Percentiles rank a stretch among this genome's conserved stretches.
These are phyloP conservation scores for Hortaea sp. DNA, from an alignment of 2,329 filamentous ascomycete genomes.

Conservation along the genomic window DNA sequence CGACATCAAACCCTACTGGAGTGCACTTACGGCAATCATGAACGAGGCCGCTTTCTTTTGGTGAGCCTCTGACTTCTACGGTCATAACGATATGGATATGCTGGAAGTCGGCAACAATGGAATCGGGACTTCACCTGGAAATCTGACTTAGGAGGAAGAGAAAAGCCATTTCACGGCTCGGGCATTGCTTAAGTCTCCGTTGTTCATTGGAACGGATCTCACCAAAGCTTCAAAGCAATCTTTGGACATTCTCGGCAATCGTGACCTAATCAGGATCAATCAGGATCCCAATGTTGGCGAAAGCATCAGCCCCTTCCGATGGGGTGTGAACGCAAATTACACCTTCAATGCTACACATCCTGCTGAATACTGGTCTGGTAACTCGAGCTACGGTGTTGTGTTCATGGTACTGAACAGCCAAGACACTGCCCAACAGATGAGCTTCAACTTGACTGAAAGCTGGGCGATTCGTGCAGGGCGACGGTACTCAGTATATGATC, in stretches of 20 bases:
- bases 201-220: constrained; percentile 15
- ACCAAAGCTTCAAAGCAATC: constrained; percentile 12
- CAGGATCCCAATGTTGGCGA: constrained; percentile 17
- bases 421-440: constrained; percentile 9
- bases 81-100: constrained; percentile 15
- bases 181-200: constrained; percentile 14
- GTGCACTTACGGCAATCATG: constrained; percentile 16
- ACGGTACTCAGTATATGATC: constrained; percentile 16
- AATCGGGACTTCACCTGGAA: constrained; percentile 18
- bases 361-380: constrained; percentile 19
- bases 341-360: constrained; percentile 12
- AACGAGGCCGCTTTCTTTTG: constrained; percentile 16
- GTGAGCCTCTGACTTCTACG: constrained; percentile 12
- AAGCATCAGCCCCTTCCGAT: constrained; percentile 13
- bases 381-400: constrained; percentile 16
- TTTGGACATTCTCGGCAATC: constrained; percentile 15
- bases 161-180: constrained; percentile 14
- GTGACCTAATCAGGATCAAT: constrained; percentile 18
- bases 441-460: constrained; percentile 17
- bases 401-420: constrained; percentile 20
- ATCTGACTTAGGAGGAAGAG: constrained; percentile 12
- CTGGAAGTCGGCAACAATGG: constrained; percentile 17
- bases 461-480: constrained; percentile 16
- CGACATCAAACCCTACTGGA: constrained; percentile 19
- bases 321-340: constrained; percentile 13